A percentile compares a stretch with the other conserved stretches of the same genome.
Conservation (phyloP, 495 filamentous ascomycete genomes). For the Talaromyces ruber region DNA sequence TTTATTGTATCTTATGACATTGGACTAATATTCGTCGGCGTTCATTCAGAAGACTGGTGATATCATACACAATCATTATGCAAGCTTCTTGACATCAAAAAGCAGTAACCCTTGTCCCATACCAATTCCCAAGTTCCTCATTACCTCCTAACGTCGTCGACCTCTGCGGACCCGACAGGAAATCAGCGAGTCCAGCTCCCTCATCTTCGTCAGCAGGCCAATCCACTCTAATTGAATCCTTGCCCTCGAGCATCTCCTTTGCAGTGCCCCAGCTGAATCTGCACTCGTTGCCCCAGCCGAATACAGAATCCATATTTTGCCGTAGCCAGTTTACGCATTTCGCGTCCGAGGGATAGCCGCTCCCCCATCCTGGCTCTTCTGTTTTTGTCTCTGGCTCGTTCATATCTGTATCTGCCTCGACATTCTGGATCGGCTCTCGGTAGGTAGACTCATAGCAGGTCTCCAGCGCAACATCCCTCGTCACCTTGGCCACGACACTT, state of each 20-base stretch:
- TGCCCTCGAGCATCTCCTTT: constrained; percentile 79
- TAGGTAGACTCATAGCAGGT: constrained; percentile 53
- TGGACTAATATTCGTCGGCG: background rate
- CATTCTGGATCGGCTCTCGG: background rate
- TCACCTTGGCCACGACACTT: constrained; percentile 92
- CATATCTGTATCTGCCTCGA: background rate
- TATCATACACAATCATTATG: constrained; percentile 9
- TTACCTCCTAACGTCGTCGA: constrained; percentile 15
- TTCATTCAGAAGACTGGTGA: constrained; percentile 17
- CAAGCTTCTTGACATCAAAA: constrained; percentile 3
- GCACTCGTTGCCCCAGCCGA: constrained; percentile 90
- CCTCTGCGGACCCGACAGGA: constrained; percentile 39
- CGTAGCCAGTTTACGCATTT: constrained; percentile 75
- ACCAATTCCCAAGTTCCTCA: constrained; percentile 32
- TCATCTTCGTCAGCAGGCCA: constrained; percentile 75
- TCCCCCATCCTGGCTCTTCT: constrained; percentile 56
- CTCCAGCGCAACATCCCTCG: constrained; percentile 80
- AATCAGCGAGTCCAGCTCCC: constrained; percentile 63
- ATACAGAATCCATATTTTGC: constrained; percentile 80
- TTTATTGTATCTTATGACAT: background rate
- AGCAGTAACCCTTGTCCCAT: constrained; percentile 21
- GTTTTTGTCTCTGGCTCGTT: constrained; percentile 14
- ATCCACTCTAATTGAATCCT: constrained; percentile 59
- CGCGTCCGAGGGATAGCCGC: constrained; percentile 86
- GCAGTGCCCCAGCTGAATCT: constrained; percentile 93